Base-by-base conservation (phyloP, 2,329 filamentous ascomycete species). In the Hypoxylon sp. region DNA sequence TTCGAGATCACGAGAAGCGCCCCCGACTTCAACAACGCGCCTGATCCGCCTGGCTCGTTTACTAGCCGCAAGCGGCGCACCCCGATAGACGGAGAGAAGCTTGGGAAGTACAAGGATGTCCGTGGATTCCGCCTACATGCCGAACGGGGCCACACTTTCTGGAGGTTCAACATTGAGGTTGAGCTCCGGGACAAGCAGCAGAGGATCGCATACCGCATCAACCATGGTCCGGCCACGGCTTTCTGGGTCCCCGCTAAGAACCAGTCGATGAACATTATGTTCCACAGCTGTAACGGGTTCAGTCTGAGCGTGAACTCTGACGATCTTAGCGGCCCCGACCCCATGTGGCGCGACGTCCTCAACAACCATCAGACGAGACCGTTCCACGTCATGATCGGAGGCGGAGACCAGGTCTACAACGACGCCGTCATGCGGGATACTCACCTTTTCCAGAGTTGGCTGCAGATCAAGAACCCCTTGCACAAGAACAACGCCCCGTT, bases 321-420 rank as follows among this genome's bases (percentile, higher is more conserved):
- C 74, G 84, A 89, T 47, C 90, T 97, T 75, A 95, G 90, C 73
- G 95, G 95, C 0, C 95, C 96, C 0, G 95, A 99, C 78, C 95
- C 95, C 1, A 85, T 99, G 79, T 99, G 96, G 95, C 90, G 94
- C 57, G 95, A 99, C 75, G 93, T 98, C 5, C 82, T 98, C 65
- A 97, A 97, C 76, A 92, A 83, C 20, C 95, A 99, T 74, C 94
- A 97, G 77, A 91, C 89, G 43, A 87, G 89, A 54, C 95, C 95
- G 1, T 99, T 98, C 80, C 96, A 99, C 77, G 93, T 97, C 56
- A 99, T 99, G 95, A 86, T 99, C 69, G 96, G 95, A 34, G 96
- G 95, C 49, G 95, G 95, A 59, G 94, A 98, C 74, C 95, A 99
- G 77, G 91, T 99, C 65, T 99, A 97, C 80, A 98, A 97, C 70